Evolutionary conservation across 352 stramenopile genomes (phyloP), one percentile per base, ranked within the genome.

Genomic region (Phytopythium sindhum): DNA sequence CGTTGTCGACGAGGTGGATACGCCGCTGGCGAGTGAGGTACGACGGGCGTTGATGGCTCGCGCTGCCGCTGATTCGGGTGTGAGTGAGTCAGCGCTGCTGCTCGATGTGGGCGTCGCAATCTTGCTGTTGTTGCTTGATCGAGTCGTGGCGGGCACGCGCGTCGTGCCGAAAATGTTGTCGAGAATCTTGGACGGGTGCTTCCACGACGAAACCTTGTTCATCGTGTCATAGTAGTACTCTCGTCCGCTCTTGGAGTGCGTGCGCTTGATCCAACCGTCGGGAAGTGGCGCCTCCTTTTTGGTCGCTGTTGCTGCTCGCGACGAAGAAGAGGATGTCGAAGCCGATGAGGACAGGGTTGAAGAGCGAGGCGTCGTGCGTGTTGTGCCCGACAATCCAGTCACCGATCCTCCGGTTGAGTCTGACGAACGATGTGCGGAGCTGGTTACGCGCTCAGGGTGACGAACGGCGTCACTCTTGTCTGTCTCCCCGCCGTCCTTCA

Each of bases 181-280:
- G 23, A 88, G 67, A 59, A 84, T 70, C 64, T 86, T 88, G 47
- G 60, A 61, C 17, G 84, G 84, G 21, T 86, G 76, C 39, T 89
- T 92, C 84, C 78, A 92, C 7, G 81, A 89, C 48, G 80, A 83
- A 6, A 89, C 78, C 56, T 90, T 89, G 65, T 85, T 81, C 42
- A 77, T 61, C 1, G 78, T 89, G 57, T 92, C 80, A 66, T 91
- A 90, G 65, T 87, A 92, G 60, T 92, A 91, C 66, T 84, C 78
- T 12, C 78, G 72, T 3, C 84, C 80, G 33, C 73, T 90, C 65
- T 90, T 90, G 21, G 76, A 88, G 68, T 92, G 84, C 12, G 78
- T 90, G 33, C 77, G 77, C 48, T 81, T 78, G 75, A 90, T 78
- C 81, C 84, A 90, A 14, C 81, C 84, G 0, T 89, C 78, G 1